These are phyloP conservation scores for Pythium myriotylum DNA, from an alignment of 352 stramenopile species.

Conservation along the genomic window DNA sequence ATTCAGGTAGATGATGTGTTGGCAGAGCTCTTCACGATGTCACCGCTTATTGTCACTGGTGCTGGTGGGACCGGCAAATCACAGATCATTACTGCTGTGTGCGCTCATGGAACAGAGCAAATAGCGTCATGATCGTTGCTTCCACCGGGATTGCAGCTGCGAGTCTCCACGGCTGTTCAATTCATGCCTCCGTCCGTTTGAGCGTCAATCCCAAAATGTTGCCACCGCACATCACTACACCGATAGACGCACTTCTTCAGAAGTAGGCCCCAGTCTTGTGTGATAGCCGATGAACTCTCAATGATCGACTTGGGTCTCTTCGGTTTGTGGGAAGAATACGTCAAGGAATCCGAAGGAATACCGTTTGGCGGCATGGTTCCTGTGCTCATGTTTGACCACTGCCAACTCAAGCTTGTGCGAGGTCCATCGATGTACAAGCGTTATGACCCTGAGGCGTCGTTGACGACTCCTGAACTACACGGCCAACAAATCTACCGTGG, in stretches of 20 bases:
- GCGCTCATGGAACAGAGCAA: conserved; percentile 3
- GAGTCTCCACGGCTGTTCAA: conserved; percentile 14
- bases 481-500: conserved; percentile 10
- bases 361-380: conserved; percentile 6
- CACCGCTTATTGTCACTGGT: conserved; percentile 26
- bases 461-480: background rate
- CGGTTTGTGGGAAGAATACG: conserved; percentile 30
- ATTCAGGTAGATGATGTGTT: background rate
- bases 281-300: conserved; percentile 30
- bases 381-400: conserved; percentile 19
- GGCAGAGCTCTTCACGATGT: conserved; percentile 1
- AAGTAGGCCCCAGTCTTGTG: conserved; percentile 22
- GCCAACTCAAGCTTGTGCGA: background rate
- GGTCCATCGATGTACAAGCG: conserved; percentile 14
- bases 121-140: conserved; percentile 5
- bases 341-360: conserved; percentile 25
- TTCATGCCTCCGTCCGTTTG: conserved; percentile 31
- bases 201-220: too few relatives aligned
- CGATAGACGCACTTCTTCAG: conserved; percentile 7
- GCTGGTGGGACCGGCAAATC: too few relatives aligned
- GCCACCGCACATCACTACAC: conserved; percentile 7
- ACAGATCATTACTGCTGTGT: conserved; percentile 21
- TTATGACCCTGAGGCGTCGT: background rate
- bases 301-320: conserved; percentile 31
- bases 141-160: conserved; percentile 25